Evolutionary conservation across 2,329 filamentous ascomycete species (phyloP).

Genomic region (Exophiala oligosperma): DNA sequence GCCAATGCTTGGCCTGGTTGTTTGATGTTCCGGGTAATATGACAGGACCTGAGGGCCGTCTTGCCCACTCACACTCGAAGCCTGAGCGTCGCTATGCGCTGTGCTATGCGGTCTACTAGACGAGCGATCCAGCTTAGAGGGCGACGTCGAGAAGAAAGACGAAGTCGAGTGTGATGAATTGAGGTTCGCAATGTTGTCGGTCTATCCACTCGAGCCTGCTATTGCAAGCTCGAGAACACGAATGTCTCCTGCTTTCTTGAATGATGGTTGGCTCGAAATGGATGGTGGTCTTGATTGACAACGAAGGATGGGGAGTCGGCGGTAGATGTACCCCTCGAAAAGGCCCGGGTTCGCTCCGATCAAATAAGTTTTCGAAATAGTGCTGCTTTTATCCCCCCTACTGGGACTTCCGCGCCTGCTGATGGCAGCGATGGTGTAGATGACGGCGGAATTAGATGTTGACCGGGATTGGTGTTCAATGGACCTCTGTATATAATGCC

Average conservation of each 20-base stretch:
- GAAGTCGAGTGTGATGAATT: conserved; percentile 14
- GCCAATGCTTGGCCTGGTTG: conserved; percentile 2
- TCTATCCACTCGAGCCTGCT: conserved; percentile 22
- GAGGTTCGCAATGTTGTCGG: conserved; percentile 25
- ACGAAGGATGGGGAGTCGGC: conserved; percentile 14
- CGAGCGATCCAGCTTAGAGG: conserved; percentile 13
- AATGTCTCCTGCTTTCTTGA: not conserved
- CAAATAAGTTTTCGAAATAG: conserved; percentile 20
- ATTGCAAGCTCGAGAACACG: conserved; percentile 21
- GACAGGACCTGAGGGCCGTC: conserved; percentile 2
- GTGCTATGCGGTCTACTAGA: conserved; percentile 12
- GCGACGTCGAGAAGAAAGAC: conserved; percentile 13
- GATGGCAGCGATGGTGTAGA: conserved; percentile 5
- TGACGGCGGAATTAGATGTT: conserved; percentile 7
- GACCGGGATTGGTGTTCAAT: conserved; percentile 4
- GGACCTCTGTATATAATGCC: conserved; percentile 12
- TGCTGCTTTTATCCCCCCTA: conserved; percentile 8
- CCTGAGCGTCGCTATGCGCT: conserved; percentile 13
- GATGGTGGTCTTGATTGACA: conserved; percentile 8
- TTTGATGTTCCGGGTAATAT: conserved; percentile 11
- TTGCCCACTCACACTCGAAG: conserved; percentile 16
- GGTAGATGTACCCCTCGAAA: conserved; percentile 11
- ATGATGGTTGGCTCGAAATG: conserved; percentile 1
- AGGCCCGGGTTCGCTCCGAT: conserved; percentile 16
- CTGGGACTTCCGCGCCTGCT: conserved; percentile 3